Percentiles rank a stretch among this genome's conserved stretches.
Evolutionary conservation across 1,139 yeast species (phyloP).

Genomic region (Chernovozyma aurita): DNA sequence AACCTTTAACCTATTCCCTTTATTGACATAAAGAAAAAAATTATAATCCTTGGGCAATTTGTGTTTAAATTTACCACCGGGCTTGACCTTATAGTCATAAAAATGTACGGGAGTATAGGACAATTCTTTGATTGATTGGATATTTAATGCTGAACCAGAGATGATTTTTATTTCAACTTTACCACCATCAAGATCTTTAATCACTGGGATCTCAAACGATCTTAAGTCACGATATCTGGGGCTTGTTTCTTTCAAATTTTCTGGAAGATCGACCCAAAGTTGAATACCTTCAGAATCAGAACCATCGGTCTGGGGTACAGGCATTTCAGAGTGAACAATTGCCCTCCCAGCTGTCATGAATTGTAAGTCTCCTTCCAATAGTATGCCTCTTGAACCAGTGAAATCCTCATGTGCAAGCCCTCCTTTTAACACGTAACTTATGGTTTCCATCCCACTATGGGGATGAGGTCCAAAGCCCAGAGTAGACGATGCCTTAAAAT

Average conservation of each 20-base stretch:
- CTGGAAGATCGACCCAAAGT: constrained; percentile 28
- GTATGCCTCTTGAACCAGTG: constrained; percentile 24
- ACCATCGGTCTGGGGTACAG: constrained; percentile 14
- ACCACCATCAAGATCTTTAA: constrained; percentile 14
- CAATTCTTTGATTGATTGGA: constrained; percentile 17
- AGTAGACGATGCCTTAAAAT: constrained; percentile 15
- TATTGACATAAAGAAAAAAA: constrained; percentile 65
- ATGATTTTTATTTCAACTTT: constrained; percentile 19
- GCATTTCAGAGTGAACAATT: constrained; percentile 27
- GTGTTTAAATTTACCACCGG: constrained; percentile 48
- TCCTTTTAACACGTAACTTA: constrained; percentile 21
- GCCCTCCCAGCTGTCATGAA: constrained; percentile 31
- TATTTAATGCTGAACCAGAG: constrained; percentile 22
- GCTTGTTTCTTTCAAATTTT: constrained; percentile 16
- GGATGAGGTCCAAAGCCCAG: constrained; percentile 28
- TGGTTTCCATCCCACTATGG: constrained; percentile 26
- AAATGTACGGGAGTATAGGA: constrained; percentile 26
- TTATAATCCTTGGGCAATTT: constrained; percentile 65
- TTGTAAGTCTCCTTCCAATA: constrained; percentile 25
- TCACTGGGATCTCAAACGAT: constrained; percentile 23
- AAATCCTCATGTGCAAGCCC: constrained; percentile 28
- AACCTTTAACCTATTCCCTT: constrained; percentile 53
- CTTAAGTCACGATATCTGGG: constrained; percentile 26
- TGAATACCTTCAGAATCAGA: constrained; percentile 19
- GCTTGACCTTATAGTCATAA: constrained; percentile 44